phyloP scores from a whole-genome alignment of 2,329 filamentous ascomycete species.

The Pezicula radicicola region DNA sequence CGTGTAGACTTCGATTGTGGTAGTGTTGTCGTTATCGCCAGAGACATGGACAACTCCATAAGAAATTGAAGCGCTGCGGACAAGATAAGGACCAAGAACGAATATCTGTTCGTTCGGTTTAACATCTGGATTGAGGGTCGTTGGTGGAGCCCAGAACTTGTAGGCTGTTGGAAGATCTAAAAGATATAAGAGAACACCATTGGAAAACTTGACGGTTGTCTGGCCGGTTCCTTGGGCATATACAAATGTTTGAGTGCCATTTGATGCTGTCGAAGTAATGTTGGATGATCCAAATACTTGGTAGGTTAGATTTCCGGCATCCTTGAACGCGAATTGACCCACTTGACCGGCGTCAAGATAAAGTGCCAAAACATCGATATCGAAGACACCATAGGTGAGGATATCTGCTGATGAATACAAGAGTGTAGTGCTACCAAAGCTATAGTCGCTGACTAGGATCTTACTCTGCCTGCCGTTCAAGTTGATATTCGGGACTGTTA shows the following conservation, averaged over 20 bases:
- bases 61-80: slow-evolving; percentile 35
- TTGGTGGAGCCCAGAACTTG: slow-evolving; percentile 52
- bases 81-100: slow-evolving; percentile 40
- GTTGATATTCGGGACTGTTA: slow-evolving; percentile 42
- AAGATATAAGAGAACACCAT: slow-evolving; percentile 47
- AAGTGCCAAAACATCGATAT: slow-evolving; percentile 42
- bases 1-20: slow-evolving; percentile 39
- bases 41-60: slow-evolving; percentile 31
- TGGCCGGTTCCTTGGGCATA: slow-evolving; percentile 45
- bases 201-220: slow-evolving; percentile 45
- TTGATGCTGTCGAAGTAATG: slow-evolving; percentile 27
- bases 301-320: slow-evolving; percentile 32
- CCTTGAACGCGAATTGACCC: slow-evolving; percentile 47
- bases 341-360: slow-evolving; percentile 46
- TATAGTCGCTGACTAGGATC: slow-evolving; percentile 51
- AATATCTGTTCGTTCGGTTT: slow-evolving; percentile 42
- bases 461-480: slow-evolving; percentile 50
- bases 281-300: slow-evolving; percentile 36
- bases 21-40: slow-evolving; percentile 38
- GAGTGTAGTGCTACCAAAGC: slow-evolving; percentile 41
- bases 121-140: slow-evolving; percentile 41
- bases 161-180: slow-evolving; percentile 51
- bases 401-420: slow-evolving; percentile 50
- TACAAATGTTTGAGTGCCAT: slow-evolving; percentile 32
- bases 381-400: slow-evolving; percentile 43